Percentiles rank a stretch among this genome's conserved stretches.
These are phyloP conservation scores for Moricandia moricandioides DNA, from an alignment of 345 rosid genomes.

Conservation along the genomic window DNA sequence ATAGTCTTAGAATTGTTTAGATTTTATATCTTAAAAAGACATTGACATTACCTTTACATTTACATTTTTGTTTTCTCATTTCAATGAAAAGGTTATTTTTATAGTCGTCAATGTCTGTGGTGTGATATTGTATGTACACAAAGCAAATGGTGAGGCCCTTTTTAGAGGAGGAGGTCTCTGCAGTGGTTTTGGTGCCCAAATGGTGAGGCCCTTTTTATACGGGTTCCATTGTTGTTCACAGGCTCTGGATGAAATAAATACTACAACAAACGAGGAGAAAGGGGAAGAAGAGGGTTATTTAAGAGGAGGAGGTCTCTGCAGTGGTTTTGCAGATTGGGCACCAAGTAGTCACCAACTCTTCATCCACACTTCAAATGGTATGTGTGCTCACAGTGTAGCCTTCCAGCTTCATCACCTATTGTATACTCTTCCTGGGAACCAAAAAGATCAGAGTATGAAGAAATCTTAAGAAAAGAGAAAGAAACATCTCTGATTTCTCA, in stretches of 20 bases:
- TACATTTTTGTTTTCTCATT: not conserved
- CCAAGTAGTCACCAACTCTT: slow-evolving; percentile 99
- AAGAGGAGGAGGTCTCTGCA: slow-evolving; percentile 48
- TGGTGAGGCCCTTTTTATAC: slow-evolving; percentile 5
- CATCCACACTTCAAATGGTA: slow-evolving; percentile 68
- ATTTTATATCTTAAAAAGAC: slow-evolving; percentile 67
- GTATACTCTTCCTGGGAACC: slow-evolving; percentile 76
- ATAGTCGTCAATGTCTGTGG: not conserved
- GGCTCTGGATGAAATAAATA: slow-evolving; percentile 6
- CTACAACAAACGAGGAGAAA: slow-evolving; percentile 4
- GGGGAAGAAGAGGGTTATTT: slow-evolving; percentile 13
- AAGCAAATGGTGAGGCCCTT: slow-evolving; percentile 18
- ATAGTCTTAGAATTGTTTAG: slow-evolving; percentile 66
- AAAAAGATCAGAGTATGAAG: slow-evolving; percentile 7
- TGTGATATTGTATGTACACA: slow-evolving; percentile 32
- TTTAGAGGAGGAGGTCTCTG: too few relatives aligned
- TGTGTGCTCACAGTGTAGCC: slow-evolving; percentile 67
- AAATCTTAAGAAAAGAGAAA: not conserved
- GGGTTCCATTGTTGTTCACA: slow-evolving; percentile 26
- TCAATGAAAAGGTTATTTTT: not conserved
- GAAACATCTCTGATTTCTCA: not conserved
- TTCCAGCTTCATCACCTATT: slow-evolving; percentile 71
- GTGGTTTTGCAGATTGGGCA: slow-evolving; percentile 86
- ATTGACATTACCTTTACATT: slow-evolving; percentile 48
- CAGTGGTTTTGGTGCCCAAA: too few relatives aligned